Percentiles rank a stretch among this genome's conserved stretches.
These are phyloP conservation scores for Cryphonectria carpinicola DNA, from an alignment of 2,329 filamentous ascomycete genomes.

Conservation along the genomic window DNA sequence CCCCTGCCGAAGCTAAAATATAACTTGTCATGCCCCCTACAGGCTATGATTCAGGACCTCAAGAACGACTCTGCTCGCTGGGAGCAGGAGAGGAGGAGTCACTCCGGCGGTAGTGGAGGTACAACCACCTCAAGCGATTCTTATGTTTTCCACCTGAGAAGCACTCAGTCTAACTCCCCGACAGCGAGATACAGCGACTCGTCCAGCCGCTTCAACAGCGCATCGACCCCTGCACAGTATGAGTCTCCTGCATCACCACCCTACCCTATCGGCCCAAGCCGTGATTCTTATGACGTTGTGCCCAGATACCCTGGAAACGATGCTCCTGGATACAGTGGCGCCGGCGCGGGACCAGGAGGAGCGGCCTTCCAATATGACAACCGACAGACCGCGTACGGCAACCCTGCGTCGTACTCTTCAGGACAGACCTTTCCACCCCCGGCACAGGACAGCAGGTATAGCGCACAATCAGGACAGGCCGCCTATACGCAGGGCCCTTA, in stretches of 20 bases:
- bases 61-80: conserved; percentile 65
- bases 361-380: conserved; percentile 32
- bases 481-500: conserved; percentile 19
- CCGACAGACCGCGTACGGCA: conserved; percentile 33
- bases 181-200: conserved; percentile 62
- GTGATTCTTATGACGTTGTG: conserved; percentile 42
- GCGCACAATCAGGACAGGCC: conserved; percentile 4
- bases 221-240: conserved; percentile 33
- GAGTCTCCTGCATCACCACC: conserved; percentile 19
- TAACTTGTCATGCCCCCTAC: conserved; percentile 3
- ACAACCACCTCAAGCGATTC: conserved; percentile 57
- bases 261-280: conserved; percentile 23
- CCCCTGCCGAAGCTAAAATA: neutral
- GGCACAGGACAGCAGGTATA: conserved; percentile 22
- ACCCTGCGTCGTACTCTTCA: conserved; percentile 28
- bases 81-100: conserved; percentile 63
- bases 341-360: conserved; percentile 9
- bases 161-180: conserved; percentile 59
- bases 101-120: conserved; percentile 59
- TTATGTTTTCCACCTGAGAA: conserved; percentile 51
- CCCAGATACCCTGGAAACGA: conserved; percentile 57
- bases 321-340: conserved; percentile 51
- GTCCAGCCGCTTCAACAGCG: conserved; percentile 41
- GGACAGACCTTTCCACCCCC: conserved; percentile 15
- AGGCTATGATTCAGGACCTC: conserved; percentile 67